Evolutionary conservation across 768 basidiomycete genomes (phyloP), one percentile per base, ranked within the genome.

Genomic region (Scleroderma citrinum): DNA sequence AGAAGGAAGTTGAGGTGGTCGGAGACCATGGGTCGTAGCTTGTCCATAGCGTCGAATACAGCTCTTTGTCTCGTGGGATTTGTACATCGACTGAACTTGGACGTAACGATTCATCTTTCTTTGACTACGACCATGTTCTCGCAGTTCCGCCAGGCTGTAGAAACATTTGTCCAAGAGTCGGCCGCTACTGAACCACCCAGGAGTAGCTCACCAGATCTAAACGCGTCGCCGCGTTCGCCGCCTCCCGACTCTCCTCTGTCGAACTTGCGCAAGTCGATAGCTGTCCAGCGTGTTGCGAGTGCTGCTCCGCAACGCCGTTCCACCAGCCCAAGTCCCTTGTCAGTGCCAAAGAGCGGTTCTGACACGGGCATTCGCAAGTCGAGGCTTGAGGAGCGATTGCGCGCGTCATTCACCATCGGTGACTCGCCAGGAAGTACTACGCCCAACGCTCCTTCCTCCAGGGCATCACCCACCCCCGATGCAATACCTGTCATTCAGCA

Each of bases 351-450:
- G 51, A 48, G 44, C 20, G 23, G 46, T 8, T 20, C 34, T 36
- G 63, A 68, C 21, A 43, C 57, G 24, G 61, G 62, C 16, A 46
- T 62, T 44, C 66, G 72, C 40, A 84, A 85, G 60, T 72, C 76
- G 7, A 85, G 76, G 20, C 70, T 91, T 2, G 89, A 91, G 66
- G 88, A 91, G 50, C 74, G 89, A 39, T 70, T 91, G n/a, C 77
- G 83, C 39, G 82, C 85, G 36, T 77, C 70, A 23, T 76, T 82
- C 56, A 73, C 76, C 19, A 73, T 76, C 45, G 78, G 76, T 17
- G 86, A 88, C 17, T 69, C 73, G 12, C 77, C 78, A 8, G 69
- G 64, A 48, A 51, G 66, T 17, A 69, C 67, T 20, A 71, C 80
- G 0, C 71, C 78, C 5, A 51, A 52, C 36, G 59, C 63, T 7